Evolutionary conservation across 352 stramenopile species (phyloP).

Genomic region (Globisporangium megalacanthum): DNA sequence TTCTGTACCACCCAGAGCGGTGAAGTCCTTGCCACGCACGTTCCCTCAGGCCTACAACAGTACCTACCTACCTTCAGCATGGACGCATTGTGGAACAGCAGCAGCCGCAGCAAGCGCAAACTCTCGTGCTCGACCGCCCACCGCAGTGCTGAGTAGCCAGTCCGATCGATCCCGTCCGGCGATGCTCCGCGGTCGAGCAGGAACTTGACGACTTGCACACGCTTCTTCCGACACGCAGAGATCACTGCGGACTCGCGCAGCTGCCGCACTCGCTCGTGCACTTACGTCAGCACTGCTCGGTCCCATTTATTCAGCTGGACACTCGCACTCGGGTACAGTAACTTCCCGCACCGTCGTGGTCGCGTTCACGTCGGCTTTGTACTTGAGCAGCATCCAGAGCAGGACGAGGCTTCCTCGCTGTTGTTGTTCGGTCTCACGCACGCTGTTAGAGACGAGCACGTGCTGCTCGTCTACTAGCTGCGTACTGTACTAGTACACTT

Average conservation of each 20-base stretch:
- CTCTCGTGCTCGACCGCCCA: constrained; percentile 39
- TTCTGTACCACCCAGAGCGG: too few relatives aligned
- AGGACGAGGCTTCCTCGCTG: constrained; percentile 43
- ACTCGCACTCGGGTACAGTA: neutral
- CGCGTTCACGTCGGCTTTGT: constrained; percentile 55
- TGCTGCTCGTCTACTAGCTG: too few relatives aligned
- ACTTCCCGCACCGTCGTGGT: constrained; percentile 25
- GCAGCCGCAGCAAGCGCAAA: constrained; percentile 26
- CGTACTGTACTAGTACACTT: neutral
- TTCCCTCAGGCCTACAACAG: too few relatives aligned
- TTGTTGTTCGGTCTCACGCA: neutral
- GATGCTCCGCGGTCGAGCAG: constrained; percentile 36
- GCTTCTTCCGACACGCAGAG: constrained; percentile 44
- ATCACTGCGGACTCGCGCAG: constrained; percentile 48
- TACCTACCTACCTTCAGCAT: constrained; percentile 22
- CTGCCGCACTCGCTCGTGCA: constrained; percentile 8
- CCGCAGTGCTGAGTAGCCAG: constrained; percentile 41
- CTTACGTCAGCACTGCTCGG: neutral
- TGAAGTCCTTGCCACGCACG: neutral
- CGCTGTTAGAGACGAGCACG: neutral
- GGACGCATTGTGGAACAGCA: constrained; percentile 35
- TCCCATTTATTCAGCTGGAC: neutral
- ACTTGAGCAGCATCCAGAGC: constrained; percentile 42
- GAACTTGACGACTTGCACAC: constrained; percentile 23
- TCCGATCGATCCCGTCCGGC: constrained; percentile 34